Evolutionary conservation across 176 grass and related monocot genomes (phyloP), one percentile per base, ranked within the genome.

Genomic region (Raddia distichophylla): DNA sequence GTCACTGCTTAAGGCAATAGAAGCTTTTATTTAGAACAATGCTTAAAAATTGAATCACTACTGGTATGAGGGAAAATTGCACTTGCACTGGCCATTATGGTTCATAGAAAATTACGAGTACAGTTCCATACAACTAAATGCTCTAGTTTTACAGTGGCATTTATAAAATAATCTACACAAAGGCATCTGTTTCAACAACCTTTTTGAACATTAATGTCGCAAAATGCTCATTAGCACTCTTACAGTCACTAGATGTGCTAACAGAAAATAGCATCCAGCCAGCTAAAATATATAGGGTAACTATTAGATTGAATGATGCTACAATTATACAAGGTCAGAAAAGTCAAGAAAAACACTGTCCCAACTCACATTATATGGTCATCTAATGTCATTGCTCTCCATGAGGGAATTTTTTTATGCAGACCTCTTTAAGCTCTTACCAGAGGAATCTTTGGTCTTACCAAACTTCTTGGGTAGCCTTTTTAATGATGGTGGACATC

Each of bases 321-420:
- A 81, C 78, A 60, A 47, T 14, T 74, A 78, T 73, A 86, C 74
- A 90, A 74, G 46, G 50, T 82, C 42, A 73, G 68, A 64, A 73
- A 42, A 73, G 60, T 59, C 60, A 76, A 86, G 27, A 50, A 67
- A 73, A 20, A 11, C 33, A 73, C 16, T 66, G 55, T 54, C 58
- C 35, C 22, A 68, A 79, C 64, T 83, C 74, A 55, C 59, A 57
- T 45, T 76, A 80, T 60, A 18, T 76, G 20, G 37, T 95, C 83
- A 93, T 88, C 82, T 84, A 77, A 88, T 83, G 44, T 83, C 90
- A 85, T 87, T 69, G 71, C 44, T 78, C 73, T 94, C 94, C 82
- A 76, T 58, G 8, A 84, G 73, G 68, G 82, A 84, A 85, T 59
- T 86, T 79, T 82, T 88, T 34, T 75, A 94, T 60, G 92, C 55